Evolutionary conservation across 1,139 yeast genomes (phyloP), one percentile per base, ranked within the genome.

Genomic region (Blastobotrys persicus): DNA sequence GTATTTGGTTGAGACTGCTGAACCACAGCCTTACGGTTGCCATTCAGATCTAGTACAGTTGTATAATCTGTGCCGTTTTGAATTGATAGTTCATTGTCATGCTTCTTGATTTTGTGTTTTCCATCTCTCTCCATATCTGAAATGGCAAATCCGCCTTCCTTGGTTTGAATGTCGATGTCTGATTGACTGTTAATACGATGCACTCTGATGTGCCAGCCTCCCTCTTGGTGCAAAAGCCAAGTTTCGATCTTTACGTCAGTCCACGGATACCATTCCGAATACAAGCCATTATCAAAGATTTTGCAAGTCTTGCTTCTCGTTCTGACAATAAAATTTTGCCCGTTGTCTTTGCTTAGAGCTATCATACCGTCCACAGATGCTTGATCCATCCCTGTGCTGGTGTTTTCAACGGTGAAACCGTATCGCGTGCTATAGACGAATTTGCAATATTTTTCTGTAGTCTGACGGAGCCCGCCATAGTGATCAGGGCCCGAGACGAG

Each of bases 391-490:
- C 47, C 49, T 11, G 57, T 33, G 28, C 40, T 16, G n/a, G 35
- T 43, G 14, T 34, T 35, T 26, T 59, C 62, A 18, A 64, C 57
- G 23, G 65, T 57, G 49, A 66, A 66, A 9, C 66, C 69, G 47
- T 60, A 66, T 33, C 63, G 46, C 4, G 67, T 55, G 18, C 66
- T 59, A 49, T 65, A 66, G 7, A 67, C 69, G 52, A 66, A 66
- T 52, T 66, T 66, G 50, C 58, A 42, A 47, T 66, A 66, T 49
- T 66, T 66, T 42, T 64, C 68, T 7, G 62, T 50, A 19, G 57
- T 59, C 45, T 55, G 57, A 14, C 62, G 53, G 45, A 61, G 45
- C 9, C 44, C 49, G 5, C 9, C 9, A 42, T 45, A 51, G 50
- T 63, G 58, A 51, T 58, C 56, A 2, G 68, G 69, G 4, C 68